Percentiles rank a stretch among this genome's conserved stretches.
Evolutionary conservation across 805 yeast species (phyloP).

Genomic region (Cyberlindnera veronae): DNA sequence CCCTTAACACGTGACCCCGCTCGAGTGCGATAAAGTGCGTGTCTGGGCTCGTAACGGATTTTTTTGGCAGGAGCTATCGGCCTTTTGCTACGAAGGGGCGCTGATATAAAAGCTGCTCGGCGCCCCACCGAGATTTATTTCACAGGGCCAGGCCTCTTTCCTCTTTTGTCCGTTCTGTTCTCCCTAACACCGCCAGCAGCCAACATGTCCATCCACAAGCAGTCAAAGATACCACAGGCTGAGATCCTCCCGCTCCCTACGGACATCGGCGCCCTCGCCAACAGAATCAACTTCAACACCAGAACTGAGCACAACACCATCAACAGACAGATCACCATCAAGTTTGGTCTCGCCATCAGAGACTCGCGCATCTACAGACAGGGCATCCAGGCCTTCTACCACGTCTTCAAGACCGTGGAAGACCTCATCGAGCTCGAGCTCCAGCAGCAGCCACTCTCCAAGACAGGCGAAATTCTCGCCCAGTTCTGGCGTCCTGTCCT

Average conservation of each 20-base stretch:
- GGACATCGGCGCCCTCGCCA: constrained; percentile 82
- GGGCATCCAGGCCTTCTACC: constrained; percentile 72
- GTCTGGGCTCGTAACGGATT: constrained; percentile 2
- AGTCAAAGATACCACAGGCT: constrained; percentile 29
- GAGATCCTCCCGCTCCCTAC: constrained; percentile 72
- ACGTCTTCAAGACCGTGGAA: constrained; percentile 65
- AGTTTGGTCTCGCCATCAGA: constrained; percentile 70
- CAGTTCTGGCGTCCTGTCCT: constrained; percentile 69
- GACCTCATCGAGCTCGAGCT: constrained; percentile 45
- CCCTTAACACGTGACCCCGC: no score
- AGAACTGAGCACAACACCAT: constrained; percentile 62
- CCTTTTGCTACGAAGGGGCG: neutral
- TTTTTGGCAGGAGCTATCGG: neutral
- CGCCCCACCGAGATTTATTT: no score
- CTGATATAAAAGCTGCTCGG: no score
- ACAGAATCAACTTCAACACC: constrained; percentile 73
- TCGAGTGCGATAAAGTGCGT: constrained; percentile 1
- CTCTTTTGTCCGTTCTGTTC: neutral
- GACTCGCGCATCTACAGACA: constrained; percentile 77
- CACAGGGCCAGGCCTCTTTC: neutral
- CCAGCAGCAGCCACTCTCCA: constrained; percentile 27
- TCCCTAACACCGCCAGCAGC: neutral
- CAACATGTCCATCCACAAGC: constrained; percentile 4
- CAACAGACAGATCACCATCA: constrained; percentile 63
- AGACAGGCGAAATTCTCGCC: constrained; percentile 41